Percentiles rank a stretch among this genome's conserved stretches.
Conservation (phyloP, 306 rosid species). For the Lathyrus oleraceus region DNA sequence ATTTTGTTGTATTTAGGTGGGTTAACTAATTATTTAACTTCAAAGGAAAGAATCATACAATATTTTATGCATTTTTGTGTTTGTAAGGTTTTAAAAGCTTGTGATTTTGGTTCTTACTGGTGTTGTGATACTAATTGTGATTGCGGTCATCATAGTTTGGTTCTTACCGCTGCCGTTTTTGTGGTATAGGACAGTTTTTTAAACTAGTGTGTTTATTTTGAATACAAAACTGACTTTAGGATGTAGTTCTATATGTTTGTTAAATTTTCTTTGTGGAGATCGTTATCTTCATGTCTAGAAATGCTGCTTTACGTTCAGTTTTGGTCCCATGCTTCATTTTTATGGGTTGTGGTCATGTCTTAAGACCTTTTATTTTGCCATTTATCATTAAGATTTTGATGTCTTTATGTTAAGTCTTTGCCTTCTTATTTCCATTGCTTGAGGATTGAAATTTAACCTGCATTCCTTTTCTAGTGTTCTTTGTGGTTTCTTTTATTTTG, state of each 20-base stretch:
- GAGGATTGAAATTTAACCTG: conserved; percentile 4
- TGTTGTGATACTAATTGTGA: no score
- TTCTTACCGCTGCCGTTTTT: no score
- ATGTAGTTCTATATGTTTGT: background rate
- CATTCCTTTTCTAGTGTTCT: background rate
- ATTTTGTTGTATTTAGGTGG: background rate
- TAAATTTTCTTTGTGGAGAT: background rate
- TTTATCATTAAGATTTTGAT: background rate
- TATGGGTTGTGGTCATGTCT: background rate
- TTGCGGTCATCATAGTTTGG: no score
- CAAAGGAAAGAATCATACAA: background rate
- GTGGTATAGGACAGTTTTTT: no score
- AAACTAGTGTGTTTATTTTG: background rate
- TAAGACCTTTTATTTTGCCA: background rate
- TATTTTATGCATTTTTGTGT: background rate
- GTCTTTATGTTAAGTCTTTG: background rate
- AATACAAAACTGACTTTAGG: background rate
- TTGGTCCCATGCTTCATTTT: background rate
- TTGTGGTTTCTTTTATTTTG: background rate
- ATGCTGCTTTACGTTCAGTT: background rate
- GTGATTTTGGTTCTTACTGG: no score
- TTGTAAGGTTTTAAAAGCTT: no score
- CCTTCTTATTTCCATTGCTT: background rate
- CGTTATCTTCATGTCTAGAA: background rate
- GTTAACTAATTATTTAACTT: background rate